Percentiles rank a stretch among this genome's conserved stretches.
Evolutionary conservation across 148 eudicot species (phyloP).

Genomic region (Arctostaphylos glauca): DNA sequence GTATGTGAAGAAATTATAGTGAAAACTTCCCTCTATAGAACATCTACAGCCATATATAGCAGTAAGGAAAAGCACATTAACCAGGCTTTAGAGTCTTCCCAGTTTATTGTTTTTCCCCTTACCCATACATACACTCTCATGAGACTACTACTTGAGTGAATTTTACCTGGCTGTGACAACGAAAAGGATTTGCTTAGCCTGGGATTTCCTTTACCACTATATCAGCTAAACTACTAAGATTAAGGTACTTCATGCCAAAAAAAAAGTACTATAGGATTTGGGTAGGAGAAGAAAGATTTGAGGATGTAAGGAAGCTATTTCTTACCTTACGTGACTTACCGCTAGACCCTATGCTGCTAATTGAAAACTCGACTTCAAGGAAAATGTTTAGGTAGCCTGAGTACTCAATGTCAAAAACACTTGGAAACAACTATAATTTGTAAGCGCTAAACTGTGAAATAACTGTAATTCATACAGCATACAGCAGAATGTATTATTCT

Average conservation of each 20-base stretch:
- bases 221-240: not conserved
- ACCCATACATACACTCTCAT: not conserved
- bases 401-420: not conserved
- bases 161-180: not conserved
- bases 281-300: not conserved
- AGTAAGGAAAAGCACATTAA: not conserved
- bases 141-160: not conserved
- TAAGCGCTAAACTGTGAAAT: not conserved
- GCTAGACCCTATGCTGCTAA: not conserved
- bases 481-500: not conserved
- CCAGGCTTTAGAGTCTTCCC: not conserved
- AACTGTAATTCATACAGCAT: not conserved
- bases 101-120: not conserved
- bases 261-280: no score
- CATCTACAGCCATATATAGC: not conserved
- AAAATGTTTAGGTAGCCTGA: not conserved
- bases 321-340: not conserved
- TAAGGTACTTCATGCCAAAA: not conserved
- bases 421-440: not conserved
- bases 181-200: not conserved
- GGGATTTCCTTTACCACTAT: not conserved
- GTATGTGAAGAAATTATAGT: not conserved
- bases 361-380: not conserved
- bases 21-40: not conserved
- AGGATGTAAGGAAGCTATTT: not conserved